phyloP scores from a whole-genome alignment of 805 yeast genomes.

The Hanseniaspora valbyensis region DNA sequence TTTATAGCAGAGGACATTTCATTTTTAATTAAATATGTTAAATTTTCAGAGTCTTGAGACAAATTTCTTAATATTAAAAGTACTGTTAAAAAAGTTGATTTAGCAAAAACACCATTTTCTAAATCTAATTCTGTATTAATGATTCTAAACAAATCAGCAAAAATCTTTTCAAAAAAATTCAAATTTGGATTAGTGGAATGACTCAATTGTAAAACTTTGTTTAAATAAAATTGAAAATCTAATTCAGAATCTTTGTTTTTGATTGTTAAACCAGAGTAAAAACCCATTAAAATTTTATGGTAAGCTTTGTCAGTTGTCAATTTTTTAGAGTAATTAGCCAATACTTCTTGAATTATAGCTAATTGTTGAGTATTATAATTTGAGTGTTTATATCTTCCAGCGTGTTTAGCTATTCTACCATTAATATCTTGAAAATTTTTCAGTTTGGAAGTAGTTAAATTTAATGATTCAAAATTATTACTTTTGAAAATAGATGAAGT shows the following conservation, averaged over 20 bases:
- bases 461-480: slow-evolving; percentile 10
- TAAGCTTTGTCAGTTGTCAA: slow-evolving; percentile 8
- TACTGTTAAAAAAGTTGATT: slow-evolving; percentile 29
- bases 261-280: not conserved
- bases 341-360: slow-evolving; percentile 6
- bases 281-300: slow-evolving; percentile 10
- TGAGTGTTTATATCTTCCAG: slow-evolving; percentile 11
- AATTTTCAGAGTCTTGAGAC: slow-evolving; percentile 72
- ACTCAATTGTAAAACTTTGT: slow-evolving; percentile 6
- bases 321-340: slow-evolving; percentile 6
- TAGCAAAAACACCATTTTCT: slow-evolving; percentile 9
- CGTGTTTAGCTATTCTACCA: slow-evolving; percentile 6
- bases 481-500: slow-evolving; percentile 2
- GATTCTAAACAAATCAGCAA: not conserved
- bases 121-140: not conserved
- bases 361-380: slow-evolving; percentile 12
- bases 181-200: slow-evolving; percentile 24
- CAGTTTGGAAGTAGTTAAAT: slow-evolving; percentile 1
- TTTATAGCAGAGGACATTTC: not conserved
- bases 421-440: slow-evolving; percentile 11
- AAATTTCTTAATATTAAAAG: slow-evolving; percentile 61
- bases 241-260: slow-evolving; percentile 5
- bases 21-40: slow-evolving; percentile 44
- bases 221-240: slow-evolving; percentile 9
- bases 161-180: slow-evolving; percentile 1